A percentile compares a stretch with the other conserved stretches of the same genome.
Conservation (phyloP, 2,329 filamentous ascomycete genomes). For the Diaporthe vexans region DNA sequence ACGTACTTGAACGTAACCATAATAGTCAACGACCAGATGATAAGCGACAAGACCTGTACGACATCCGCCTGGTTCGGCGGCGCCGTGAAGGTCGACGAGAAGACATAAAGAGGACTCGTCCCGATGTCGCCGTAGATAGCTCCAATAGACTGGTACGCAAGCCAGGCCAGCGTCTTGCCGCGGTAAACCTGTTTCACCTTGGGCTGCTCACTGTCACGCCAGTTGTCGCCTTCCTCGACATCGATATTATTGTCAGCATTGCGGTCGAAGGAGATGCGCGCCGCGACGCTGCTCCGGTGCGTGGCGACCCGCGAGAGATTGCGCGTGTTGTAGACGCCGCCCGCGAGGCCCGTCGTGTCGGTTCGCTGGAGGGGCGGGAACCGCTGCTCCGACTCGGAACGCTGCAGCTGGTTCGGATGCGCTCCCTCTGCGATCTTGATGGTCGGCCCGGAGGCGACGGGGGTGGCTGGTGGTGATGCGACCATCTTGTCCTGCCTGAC, state of each 20-base stretch:
- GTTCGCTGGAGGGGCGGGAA: conserved; percentile 34
- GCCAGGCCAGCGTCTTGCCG: conserved; percentile 46
- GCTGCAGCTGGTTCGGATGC: conserved; percentile 35
- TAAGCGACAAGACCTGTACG: conserved; percentile 73
- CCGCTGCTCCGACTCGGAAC: conserved; percentile 39
- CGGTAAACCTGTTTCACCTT: conserved; percentile 44
- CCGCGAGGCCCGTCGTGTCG: conserved; percentile 41
- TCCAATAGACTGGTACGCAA: conserved; percentile 75
- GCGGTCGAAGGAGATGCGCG: conserved; percentile 32
- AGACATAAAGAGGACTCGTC: conserved; percentile 76
- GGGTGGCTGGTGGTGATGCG: neutral
- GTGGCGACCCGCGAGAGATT: conserved; percentile 39
- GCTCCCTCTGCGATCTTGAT: conserved; percentile 42
- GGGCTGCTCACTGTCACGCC: conserved; percentile 40
- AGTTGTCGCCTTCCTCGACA: conserved; percentile 44
- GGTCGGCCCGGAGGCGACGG: conserved; percentile 21
- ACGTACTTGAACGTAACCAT: conserved; percentile 79
- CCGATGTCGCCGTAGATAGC: conserved; percentile 71
- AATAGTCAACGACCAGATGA: conserved; percentile 77
- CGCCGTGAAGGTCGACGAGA: conserved; percentile 73
- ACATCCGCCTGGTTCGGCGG: conserved; percentile 68
- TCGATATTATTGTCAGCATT: conserved; percentile 24
- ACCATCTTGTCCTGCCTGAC: neutral
- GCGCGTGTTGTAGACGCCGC: conserved; percentile 43
- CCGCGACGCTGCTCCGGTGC: conserved; percentile 20